phyloP scores from a whole-genome alignment of 768 basidiomycete species.

The Tubosaeta sp. region DNA sequence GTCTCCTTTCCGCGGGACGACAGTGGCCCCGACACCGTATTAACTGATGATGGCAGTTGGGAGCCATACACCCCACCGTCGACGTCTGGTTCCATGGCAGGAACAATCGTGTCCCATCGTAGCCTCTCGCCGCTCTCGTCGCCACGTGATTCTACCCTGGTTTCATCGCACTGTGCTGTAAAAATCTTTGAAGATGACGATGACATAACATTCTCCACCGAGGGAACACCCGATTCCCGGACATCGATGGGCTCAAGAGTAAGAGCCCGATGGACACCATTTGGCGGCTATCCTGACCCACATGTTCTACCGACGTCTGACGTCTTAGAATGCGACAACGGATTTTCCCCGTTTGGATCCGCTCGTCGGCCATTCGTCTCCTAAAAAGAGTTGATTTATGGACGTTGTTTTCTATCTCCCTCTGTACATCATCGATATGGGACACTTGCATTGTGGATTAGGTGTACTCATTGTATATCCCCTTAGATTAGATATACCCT shows the following conservation, averaged over 20 bases:
- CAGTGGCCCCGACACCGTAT: constrained; percentile 50
- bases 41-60: constrained; percentile 53
- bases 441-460: constrained; percentile 13
- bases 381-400: constrained; percentile 9
- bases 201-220: constrained; percentile 44
- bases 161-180: constrained; percentile 39
- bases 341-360: constrained; percentile 44
- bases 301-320: constrained; percentile 29
- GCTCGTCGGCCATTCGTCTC: constrained; percentile 35
- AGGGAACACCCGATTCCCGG: constrained; percentile 11
- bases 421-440: constrained; percentile 4
- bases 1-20: constrained; percentile 40
- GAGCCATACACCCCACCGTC: constrained; percentile 60
- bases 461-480: constrained; percentile 17
- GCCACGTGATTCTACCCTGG: constrained; percentile 12
- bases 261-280: constrained; percentile 27
- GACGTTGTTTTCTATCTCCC: too few relatives aligned
- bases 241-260: constrained; percentile 12
- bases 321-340: constrained; percentile 33
- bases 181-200: constrained; percentile 43
- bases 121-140: constrained; percentile 30
- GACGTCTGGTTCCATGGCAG: constrained; percentile 47
- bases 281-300: constrained; percentile 29
- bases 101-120: constrained; percentile 42
- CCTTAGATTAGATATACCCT: constrained; percentile 23